A percentile compares a stretch with the other conserved stretches of the same genome.
Evolutionary conservation across 768 basidiomycete species (phyloP).

Genomic region (Clitopilus passeckerianus): DNA sequence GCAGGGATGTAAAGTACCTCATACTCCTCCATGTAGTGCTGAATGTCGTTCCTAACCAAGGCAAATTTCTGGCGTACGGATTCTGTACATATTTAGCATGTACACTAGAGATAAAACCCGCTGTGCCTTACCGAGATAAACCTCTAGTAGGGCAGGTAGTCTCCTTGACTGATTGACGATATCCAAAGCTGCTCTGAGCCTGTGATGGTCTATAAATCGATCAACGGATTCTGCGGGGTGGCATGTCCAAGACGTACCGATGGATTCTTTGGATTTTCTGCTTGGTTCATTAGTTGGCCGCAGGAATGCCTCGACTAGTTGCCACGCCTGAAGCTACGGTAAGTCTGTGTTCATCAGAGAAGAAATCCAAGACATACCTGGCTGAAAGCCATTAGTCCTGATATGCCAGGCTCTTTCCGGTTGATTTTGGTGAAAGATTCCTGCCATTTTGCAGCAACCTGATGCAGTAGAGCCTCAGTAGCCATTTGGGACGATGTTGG

Average conservation of each 20-base stretch:
- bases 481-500: constrained; percentile 34
- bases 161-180: constrained; percentile 53
- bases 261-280: constrained; percentile 17
- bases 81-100: constrained; percentile 33
- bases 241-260: background rate
- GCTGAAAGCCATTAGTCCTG: constrained; percentile 61
- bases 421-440: constrained; percentile 66
- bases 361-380: constrained; percentile 32
- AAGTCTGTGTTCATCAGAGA: background rate
- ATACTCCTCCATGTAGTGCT: constrained; percentile 52
- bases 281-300: constrained; percentile 40
- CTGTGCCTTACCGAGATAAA: constrained; percentile 57
- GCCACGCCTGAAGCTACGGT: constrained; percentile 49
- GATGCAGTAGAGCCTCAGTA: constrained; percentile 56
- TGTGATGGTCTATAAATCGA: constrained; percentile 33
- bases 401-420: constrained; percentile 51
- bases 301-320: constrained; percentile 45
- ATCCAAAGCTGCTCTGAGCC: constrained; percentile 52
- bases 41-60: constrained; percentile 58
- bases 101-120: background rate
- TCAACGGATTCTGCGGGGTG: background rate
- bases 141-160: constrained; percentile 62
- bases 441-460: constrained; percentile 69
- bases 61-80: constrained; percentile 55
- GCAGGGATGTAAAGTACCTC: constrained; percentile 36